A percentile compares a stretch with the other conserved stretches of the same genome.
These are phyloP conservation scores for Psophocarpus tetragonolobus DNA, from an alignment of 306 rosid species.

Conservation along the genomic window DNA sequence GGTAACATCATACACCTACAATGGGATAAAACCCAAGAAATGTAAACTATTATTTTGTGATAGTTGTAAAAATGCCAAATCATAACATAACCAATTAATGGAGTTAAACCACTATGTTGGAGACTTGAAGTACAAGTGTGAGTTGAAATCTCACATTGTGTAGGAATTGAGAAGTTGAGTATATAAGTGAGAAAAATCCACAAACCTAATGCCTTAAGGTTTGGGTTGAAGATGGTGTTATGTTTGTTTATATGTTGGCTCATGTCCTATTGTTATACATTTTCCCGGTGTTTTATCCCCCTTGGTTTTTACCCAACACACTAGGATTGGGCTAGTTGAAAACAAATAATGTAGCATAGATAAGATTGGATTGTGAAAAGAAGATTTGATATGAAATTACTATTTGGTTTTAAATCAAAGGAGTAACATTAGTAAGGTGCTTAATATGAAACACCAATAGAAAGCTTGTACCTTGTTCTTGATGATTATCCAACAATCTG, in stretches of 20 bases:
- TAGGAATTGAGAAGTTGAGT: no score
- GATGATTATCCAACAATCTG: conserved; percentile 96
- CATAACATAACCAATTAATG: conserved; percentile 5
- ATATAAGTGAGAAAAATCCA: no score
- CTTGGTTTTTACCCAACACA: no score
- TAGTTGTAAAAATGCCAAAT: neutral
- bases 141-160: no score
- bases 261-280: no score
- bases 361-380: conserved; percentile 10
- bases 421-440: conserved; percentile 3
- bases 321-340: neutral
- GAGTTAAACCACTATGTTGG: no score
- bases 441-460: neutral
- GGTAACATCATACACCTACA: conserved; percentile 86
- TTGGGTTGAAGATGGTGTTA: no score
- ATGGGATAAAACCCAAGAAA: conserved; percentile 14
- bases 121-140: no score
- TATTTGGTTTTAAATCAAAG: conserved; percentile 24
- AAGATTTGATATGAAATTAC: conserved; percentile 6
- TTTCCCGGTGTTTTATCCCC: no score
- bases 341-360: conserved; percentile 14
- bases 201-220: no score
- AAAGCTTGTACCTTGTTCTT: conserved; percentile 66
- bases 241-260: no score
- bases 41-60: neutral